Evolutionary conservation across 108 stramenopile species (phyloP).

Genomic region (Poteriospumella lacustris): DNA sequence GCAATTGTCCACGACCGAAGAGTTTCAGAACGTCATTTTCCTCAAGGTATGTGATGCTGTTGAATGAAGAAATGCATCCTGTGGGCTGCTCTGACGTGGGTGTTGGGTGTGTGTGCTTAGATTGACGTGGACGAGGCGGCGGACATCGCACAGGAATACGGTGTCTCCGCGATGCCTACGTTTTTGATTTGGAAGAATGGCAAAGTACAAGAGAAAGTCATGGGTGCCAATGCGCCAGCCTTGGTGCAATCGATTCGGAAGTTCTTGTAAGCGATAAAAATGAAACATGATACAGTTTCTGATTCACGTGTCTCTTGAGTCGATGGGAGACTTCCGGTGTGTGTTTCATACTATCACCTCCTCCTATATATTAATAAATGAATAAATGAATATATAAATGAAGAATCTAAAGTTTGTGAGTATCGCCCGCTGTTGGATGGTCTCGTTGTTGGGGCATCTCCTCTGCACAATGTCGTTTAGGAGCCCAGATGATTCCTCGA

Average conservation of each 20-base stretch:
- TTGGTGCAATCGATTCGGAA: background rate
- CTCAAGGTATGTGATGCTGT: conserved; percentile 37
- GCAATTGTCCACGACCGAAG: conserved; percentile 20
- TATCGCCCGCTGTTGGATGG: too few relatives aligned
- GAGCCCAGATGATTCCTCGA: too few relatives aligned
- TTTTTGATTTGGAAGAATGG: conserved; percentile 53
- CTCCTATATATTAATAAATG: background rate
- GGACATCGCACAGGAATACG: conserved; percentile 34
- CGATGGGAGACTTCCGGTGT: background rate
- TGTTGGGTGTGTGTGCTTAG: too few relatives aligned
- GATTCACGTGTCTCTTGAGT: background rate
- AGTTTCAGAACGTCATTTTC: conserved; percentile 44
- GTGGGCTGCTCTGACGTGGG: too few relatives aligned
- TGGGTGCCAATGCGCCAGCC: conserved; percentile 4
- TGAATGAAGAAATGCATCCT: too few relatives aligned
- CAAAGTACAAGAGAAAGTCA: conserved; percentile 26
- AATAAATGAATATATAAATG: background rate
- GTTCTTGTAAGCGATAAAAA: background rate
- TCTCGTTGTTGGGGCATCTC: too few relatives aligned
- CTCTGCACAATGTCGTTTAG: too few relatives aligned
- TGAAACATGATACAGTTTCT: background rate
- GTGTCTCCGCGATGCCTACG: conserved; percentile 46
- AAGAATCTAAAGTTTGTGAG: background rate
- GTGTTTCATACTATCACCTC: background rate
- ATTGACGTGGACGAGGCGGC: too few relatives aligned